phyloP scores from a whole-genome alignment of 495 filamentous ascomycete species.

The Sordaria brevicollis region DNA sequence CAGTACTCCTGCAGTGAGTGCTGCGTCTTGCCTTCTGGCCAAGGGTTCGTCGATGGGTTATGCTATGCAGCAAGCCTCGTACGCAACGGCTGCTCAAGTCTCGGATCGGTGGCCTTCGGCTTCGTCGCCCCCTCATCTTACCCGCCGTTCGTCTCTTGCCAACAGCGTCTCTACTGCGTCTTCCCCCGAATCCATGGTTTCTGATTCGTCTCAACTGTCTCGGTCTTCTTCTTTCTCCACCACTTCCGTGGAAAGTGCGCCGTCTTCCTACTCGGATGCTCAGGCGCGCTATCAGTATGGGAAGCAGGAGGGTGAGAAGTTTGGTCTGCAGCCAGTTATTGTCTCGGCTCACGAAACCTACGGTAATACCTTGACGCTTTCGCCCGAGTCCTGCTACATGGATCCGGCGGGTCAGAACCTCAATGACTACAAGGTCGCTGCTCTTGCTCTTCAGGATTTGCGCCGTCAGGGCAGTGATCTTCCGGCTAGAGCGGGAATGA shows the following conservation, averaged over 20 bases:
- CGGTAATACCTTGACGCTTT: constrained; percentile 44
- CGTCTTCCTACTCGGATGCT: constrained; percentile 59
- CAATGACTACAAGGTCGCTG: constrained; percentile 39
- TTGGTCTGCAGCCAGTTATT: constrained; percentile 34
- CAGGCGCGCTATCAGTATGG: constrained; percentile 77
- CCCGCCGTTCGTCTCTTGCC: constrained; percentile 66
- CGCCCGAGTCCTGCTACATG: constrained; percentile 48
- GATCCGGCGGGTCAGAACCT: constrained; percentile 44
- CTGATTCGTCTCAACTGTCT: constrained; percentile 66
- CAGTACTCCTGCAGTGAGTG: constrained; percentile 87
- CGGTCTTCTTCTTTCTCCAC: constrained; percentile 67
- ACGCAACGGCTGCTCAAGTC: constrained; percentile 44
- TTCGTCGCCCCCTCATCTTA: constrained; percentile 44
- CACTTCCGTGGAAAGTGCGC: constrained; percentile 57
- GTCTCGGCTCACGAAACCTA: constrained; percentile 42
- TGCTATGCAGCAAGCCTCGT: constrained; percentile 71
- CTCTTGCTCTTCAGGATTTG: constrained; percentile 58
- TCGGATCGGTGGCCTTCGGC: constrained; percentile 49
- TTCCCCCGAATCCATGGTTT: constrained; percentile 86
- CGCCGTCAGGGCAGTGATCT: constrained; percentile 21
- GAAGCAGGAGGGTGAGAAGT: constrained; percentile 48
- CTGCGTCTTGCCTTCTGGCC: constrained; percentile 42
- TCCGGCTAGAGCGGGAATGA: constrained; percentile 30
- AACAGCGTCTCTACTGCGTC: constrained; percentile 67
- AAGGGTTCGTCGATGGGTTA: constrained; percentile 57